Conservation (phyloP, 2,329 filamentous ascomycete genomes). For the Penicillium digitatum region DNA sequence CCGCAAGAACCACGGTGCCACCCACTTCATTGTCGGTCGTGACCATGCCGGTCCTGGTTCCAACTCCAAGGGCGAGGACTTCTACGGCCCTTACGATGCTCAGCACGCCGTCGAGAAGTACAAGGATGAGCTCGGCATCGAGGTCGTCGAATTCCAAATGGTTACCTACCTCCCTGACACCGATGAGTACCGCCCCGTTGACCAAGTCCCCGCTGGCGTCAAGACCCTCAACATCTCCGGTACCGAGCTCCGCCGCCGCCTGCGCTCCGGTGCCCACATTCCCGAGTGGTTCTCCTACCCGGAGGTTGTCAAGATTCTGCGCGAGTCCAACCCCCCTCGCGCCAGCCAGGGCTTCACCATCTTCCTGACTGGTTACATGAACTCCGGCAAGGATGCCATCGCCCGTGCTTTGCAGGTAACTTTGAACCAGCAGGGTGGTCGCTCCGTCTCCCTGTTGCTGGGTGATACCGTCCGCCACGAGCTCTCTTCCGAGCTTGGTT, state of each 20-base stretch:
- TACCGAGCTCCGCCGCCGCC: constrained; percentile 85
- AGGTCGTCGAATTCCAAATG: constrained; percentile 99
- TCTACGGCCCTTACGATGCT: constrained; percentile 97
- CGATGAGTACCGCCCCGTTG: constrained; percentile 92
- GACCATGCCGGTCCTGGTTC: constrained; percentile 97
- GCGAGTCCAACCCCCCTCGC: constrained; percentile 91
- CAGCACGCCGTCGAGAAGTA: constrained; percentile 96
- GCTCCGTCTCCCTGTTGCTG: constrained; percentile 87
- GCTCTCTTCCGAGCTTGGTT: constrained; percentile 91
- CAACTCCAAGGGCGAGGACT: constrained; percentile 94
- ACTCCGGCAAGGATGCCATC: constrained; percentile 95
- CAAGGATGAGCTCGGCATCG: constrained; percentile 92
- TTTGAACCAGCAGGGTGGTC: constrained; percentile 94
- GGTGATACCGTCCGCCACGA: constrained; percentile 93
- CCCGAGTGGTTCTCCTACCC: constrained; percentile 99
- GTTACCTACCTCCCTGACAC: constrained; percentile 98
- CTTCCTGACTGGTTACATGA: constrained; percentile 95
- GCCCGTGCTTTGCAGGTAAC: constrained; percentile 94
- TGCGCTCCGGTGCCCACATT: constrained; percentile 88
- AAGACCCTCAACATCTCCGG: constrained; percentile 85
- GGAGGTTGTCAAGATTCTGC: constrained; percentile 92
- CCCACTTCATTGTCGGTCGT: constrained; percentile 98
- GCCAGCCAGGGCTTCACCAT: constrained; percentile 93
- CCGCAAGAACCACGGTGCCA: constrained; percentile 98
- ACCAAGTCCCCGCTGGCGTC: constrained; percentile 78